Evolutionary conservation across 2,329 filamentous ascomycete species (phyloP).

Genomic region (Aspergillus japonicus): DNA sequence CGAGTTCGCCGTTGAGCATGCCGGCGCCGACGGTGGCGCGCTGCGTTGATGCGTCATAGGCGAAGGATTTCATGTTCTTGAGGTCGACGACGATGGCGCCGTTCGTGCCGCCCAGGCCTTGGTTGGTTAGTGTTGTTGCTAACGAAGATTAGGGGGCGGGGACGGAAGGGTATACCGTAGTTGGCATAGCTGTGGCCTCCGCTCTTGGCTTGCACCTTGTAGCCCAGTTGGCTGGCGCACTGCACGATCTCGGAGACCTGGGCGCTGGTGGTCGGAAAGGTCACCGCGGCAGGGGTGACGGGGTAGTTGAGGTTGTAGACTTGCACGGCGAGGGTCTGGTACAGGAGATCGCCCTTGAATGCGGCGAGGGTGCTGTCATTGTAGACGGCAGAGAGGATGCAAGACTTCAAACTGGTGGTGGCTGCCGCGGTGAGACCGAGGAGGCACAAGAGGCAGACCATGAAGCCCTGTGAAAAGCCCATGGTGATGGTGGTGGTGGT

Average conservation of each 20-base stretch:
- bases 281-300: slow-evolving; percentile 33
- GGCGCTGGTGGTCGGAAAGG: slow-evolving; percentile 33
- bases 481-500: not conserved
- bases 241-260: slow-evolving; percentile 49
- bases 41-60: slow-evolving; percentile 30
- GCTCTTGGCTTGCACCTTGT: slow-evolving; percentile 53
- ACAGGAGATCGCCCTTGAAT: slow-evolving; percentile 21
- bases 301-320: slow-evolving; percentile 29
- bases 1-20: slow-evolving; percentile 33
- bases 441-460: not conserved
- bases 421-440: not conserved
- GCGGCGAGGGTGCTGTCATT: slow-evolving; percentile 8
- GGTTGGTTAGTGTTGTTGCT: not conserved
- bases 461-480: not conserved
- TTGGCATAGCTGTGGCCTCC: slow-evolving; percentile 58
- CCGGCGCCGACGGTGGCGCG: slow-evolving; percentile 38
- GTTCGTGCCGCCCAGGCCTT: slow-evolving; percentile 32
- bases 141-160: not conserved
- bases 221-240: slow-evolving; percentile 43
- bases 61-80: slow-evolving; percentile 32
- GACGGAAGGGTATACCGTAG: slow-evolving; percentile 35
- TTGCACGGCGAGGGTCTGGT: slow-evolving; percentile 13
- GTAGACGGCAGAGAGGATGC: slow-evolving; percentile 3
- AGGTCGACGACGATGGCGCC: slow-evolving; percentile 33
- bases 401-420: not conserved